Base-by-base conservation (phyloP, 2,329 filamentous ascomycete species). In the Pezicula radicicola region DNA sequence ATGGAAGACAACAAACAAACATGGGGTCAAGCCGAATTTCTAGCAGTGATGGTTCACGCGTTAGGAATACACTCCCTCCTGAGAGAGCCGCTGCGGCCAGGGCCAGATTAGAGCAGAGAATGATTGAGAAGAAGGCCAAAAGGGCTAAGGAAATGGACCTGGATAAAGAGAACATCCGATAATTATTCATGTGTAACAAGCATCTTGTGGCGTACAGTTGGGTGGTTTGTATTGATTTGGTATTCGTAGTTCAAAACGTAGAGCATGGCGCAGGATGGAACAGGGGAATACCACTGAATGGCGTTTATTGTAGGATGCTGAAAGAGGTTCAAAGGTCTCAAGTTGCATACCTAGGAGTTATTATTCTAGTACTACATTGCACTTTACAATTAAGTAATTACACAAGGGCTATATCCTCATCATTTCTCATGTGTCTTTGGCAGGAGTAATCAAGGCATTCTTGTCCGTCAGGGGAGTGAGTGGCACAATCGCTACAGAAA, bases 61-160 rank as follows among this genome's bases (percentile, higher is more conserved):
- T 46, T 8, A 62, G 58, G 37, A 48, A 42, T 30, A 52, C 53
- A 8, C 54, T 69, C 13, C 61, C 63, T 27, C 66, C 67, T 27
- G 67, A 67, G 19, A 61, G 67, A 49, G 59, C 58, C 39, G 67
- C 66, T 28, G 67, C 67, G 33, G 67, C 67, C 9, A 66, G 60
- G 49, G 66, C 66, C 36, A 59, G 66, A 46, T 51, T 68, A 7
- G 62, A 67, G 46, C 56, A 60, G 49, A 67, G 66, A 43, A 57
- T 57, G 43, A 62, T 63, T 7, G 63, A 64, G 37, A 67, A 66
- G 53, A 62, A 28, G 37, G 48, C 19, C 21, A 33, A 48, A 42
- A 59, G 51, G 42, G 41, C 48, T 9, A 56, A 58, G 25, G 51
- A 46, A 8, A 46, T 55, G 41, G 55, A 49, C 6, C 48, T 33